Conservation (phyloP, 257 asterid species). For the Lycium barbarum region DNA sequence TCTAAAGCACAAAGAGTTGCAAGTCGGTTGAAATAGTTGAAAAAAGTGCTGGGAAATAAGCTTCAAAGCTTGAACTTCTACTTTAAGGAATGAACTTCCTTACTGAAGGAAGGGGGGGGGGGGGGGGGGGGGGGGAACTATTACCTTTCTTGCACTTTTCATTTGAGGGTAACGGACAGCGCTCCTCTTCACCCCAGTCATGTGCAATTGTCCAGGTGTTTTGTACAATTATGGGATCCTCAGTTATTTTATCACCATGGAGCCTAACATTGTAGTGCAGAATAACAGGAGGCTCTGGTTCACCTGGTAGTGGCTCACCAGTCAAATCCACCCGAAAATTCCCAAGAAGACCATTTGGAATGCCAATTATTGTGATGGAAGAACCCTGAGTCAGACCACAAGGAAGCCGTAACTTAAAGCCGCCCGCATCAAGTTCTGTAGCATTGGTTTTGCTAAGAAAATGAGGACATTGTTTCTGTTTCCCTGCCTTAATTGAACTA, state of each 20-base stretch:
- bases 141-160: slow-evolving; percentile 78
- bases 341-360: slow-evolving; percentile 95
- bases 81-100: background rate
- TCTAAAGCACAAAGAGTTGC: background rate
- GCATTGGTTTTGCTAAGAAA: slow-evolving; percentile 85
- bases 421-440: slow-evolving; percentile 61
- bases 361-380: slow-evolving; percentile 90
- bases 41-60: background rate
- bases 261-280: slow-evolving; percentile 94
- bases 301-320: slow-evolving; percentile 95
- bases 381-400: slow-evolving; percentile 98
- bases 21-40: background rate
- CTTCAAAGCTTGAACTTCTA: slow-evolving; percentile 7
- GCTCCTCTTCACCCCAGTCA: slow-evolving; percentile 99
- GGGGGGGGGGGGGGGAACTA: background rate
- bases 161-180: slow-evolving; percentile 74
- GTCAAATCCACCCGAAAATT: slow-evolving; percentile 82
- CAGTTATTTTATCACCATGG: slow-evolving; percentile 88
- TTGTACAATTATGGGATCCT: slow-evolving; percentile 94
- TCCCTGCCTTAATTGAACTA: slow-evolving; percentile 64
- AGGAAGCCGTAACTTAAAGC: slow-evolving; percentile 76
- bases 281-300: slow-evolving; percentile 95
- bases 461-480: slow-evolving; percentile 96
- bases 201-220: slow-evolving; percentile 94
- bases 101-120: background rate